Evolutionary conservation across 345 rosid genomes (phyloP), one percentile per base, ranked within the genome.

Genomic region (Corchorus capsularis): DNA sequence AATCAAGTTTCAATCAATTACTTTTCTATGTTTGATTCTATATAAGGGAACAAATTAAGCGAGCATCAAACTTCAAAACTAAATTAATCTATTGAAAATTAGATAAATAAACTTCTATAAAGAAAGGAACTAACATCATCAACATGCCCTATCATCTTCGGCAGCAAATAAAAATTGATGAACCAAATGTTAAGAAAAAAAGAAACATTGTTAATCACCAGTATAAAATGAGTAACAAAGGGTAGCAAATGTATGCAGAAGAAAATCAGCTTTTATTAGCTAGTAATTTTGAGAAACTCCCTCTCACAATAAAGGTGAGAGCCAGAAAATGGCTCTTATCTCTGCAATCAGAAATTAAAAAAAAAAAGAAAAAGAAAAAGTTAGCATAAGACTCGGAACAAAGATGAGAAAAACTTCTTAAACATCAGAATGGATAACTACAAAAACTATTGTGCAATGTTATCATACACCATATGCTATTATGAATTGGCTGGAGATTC

Each of bases 221-320:
- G 6, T 41, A 56, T 56, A 20, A 56, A 71, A 56, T 43, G 64
- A 41, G 56, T 17, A 70, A n/a, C 62, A 35, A 45, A 39, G 20
- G 53, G n/a, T 55, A 54, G n/a, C 63, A 63, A 63, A 63, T 34
- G 19, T 35, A 55, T 71, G 75, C 75, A 71, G 1, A 3, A 37
- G 56, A 71, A 61, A 55, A 55, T 56, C 75, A 71, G 75, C 27
- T 17, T 71, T 41, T 71, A 71, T 71, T 53, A 55, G 64, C 75
- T 12, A 71, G 64, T 71, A 56, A 52, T 56, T 54, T 71, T 20
- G 64, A 43, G 35, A 71, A 71, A 71, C 35, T 71, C 56, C 75
- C 64, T 56, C 52, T 64, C 75, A 39, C 17, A 55, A 69, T 49
- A 43, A 55, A 56, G 63, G 63, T 71, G 37, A 56, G 63, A 71